A percentile compares a stretch with the other conserved stretches of the same genome.
These are phyloP conservation scores for Saccharomycopsis lassenensis DNA, from an alignment of 805 yeast genomes.

Conservation along the genomic window DNA sequence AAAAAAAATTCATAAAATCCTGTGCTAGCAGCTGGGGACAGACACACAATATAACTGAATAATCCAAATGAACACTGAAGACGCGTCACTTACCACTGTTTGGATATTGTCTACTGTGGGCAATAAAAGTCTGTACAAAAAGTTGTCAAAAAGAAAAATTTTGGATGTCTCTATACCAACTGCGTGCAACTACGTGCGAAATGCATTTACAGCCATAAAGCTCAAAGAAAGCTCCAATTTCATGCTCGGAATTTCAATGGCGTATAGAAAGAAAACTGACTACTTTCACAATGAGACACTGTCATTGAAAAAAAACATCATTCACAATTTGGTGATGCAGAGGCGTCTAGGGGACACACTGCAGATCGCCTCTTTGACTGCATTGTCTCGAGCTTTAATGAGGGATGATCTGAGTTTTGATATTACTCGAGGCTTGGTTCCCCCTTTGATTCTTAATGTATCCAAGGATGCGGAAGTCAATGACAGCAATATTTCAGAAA, in stretches of 20 bases:
- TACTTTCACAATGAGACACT: conserved; percentile 27
- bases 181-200: conserved; percentile 26
- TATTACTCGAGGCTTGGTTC: conserved; percentile 25
- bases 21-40: too few species aligned
- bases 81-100: too few species aligned
- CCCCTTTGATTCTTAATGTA: too few species aligned
- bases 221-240: conserved; percentile 30
- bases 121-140: conserved; percentile 17
- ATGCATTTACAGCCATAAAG: conserved; percentile 17
- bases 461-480: too few species aligned
- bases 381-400: conserved; percentile 17
- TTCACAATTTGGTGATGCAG: conserved; percentile 1
- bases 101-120: conserved; percentile 20
- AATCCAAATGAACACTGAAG: too few species aligned
- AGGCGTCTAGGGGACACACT: neutral
- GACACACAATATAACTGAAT: too few species aligned
- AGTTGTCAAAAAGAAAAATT: conserved; percentile 26
- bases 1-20: too few species aligned
- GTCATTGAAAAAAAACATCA: conserved; percentile 4
- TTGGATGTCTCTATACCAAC: conserved; percentile 31
- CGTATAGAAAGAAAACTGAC: conserved; percentile 38
- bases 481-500: too few species aligned
- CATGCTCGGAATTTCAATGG: conserved; percentile 35
- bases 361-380: neutral
- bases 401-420: conserved; percentile 31